phyloP scores from a whole-genome alignment of 2,329 filamentous ascomycete species.

The Hawksworthiomyces lignivorus region DNA sequence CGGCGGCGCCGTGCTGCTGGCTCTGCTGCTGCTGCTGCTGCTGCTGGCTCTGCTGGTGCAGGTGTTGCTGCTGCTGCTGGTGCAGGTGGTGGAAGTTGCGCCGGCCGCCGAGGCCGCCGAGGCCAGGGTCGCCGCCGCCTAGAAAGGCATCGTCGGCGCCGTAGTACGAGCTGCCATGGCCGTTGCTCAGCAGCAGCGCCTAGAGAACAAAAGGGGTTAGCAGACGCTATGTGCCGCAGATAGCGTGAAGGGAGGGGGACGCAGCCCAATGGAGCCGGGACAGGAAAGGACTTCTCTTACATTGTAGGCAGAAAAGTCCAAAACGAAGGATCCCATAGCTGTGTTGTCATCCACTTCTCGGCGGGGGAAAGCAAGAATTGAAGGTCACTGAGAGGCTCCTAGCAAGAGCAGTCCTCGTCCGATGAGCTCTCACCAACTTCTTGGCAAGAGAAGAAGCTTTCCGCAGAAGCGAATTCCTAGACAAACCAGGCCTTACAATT shows the following conservation, averaged over 20 bases:
- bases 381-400: too few species aligned
- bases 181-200: constrained; percentile 12
- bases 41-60: constrained; percentile 14
- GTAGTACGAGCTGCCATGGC: constrained; percentile 11
- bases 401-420: too few species aligned
- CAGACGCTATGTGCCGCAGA: too few species aligned
- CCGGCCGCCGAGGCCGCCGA: constrained; percentile 13
- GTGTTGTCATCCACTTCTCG: too few species aligned
- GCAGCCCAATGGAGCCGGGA: too few species aligned
- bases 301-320: constrained; percentile 17
- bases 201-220: too few species aligned
- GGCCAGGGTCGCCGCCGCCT: constrained; percentile 23
- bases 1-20: constrained; percentile 16
- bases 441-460: too few species aligned
- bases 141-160: constrained; percentile 16
- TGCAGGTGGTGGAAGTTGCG: constrained; percentile 6
- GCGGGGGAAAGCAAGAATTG: too few species aligned
- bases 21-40: constrained; percentile 16
- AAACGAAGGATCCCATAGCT: constrained; percentile 14
- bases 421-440: too few species aligned
- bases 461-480: too few species aligned
- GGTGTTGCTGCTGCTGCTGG: constrained; percentile 20
- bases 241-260: too few species aligned
- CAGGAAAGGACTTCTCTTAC: constrained; percentile 3
- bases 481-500: too few species aligned